A percentile compares a stretch with the other conserved stretches of the same genome.
Evolutionary conservation across 1,284 basidiomycete genomes (phyloP).

Genomic region (Vanrija sp.): DNA sequence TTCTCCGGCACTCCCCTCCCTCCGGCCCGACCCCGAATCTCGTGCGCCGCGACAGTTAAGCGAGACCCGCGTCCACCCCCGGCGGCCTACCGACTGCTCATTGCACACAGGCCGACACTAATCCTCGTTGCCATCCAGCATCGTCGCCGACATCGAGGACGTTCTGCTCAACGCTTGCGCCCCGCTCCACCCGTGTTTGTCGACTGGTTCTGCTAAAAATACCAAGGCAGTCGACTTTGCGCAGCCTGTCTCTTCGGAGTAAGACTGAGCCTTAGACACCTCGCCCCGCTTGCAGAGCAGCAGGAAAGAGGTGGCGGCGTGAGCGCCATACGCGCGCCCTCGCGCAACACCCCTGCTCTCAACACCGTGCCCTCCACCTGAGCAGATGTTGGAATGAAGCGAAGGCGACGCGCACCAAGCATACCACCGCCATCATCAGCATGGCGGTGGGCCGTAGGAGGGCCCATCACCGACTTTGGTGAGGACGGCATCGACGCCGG

Average conservation of each 20-base stretch:
- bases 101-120: not conserved
- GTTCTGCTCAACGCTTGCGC: not conserved
- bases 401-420: not conserved
- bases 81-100: not conserved
- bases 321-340: not conserved
- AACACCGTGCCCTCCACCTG: not conserved
- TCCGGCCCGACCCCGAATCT: not conserved
- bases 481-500: conserved; percentile 18
- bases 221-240: too few species aligned
- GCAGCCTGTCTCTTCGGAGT: too few species aligned
- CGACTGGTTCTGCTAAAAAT: too few species aligned
- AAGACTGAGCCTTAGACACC: not conserved
- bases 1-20: not conserved
- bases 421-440: conserved; percentile 1
- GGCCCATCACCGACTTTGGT: conserved; percentile 21
- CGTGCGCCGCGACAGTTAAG: not conserved
- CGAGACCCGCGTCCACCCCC: not conserved
- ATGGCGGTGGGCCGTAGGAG: conserved; percentile 20
- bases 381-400: not conserved
- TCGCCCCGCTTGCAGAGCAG: not conserved
- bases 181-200: not conserved
- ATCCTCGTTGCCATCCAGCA: not conserved
- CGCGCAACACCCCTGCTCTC: not conserved
- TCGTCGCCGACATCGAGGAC: not conserved
- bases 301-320: not conserved